Percentiles rank a stretch among this genome's conserved stretches.
Conservation (phyloP, 2,329 filamentous ascomycete species). For the Sporothrix variecibatus region DNA sequence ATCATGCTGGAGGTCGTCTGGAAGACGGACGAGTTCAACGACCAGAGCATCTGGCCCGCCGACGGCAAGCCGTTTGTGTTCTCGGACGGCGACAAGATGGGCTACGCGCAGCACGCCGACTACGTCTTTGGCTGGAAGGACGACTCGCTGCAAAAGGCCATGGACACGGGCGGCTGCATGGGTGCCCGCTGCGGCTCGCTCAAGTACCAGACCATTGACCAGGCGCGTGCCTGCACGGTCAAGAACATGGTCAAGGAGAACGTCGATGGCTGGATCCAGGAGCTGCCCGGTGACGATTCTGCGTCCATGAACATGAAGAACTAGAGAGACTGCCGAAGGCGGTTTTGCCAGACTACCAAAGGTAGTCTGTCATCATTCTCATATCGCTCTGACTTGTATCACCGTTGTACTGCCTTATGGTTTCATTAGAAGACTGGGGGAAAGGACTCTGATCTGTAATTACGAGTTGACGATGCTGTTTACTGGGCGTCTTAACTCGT, state of each 20-base stretch:
- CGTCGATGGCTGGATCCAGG: conserved; percentile 37
- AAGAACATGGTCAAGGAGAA: conserved; percentile 39
- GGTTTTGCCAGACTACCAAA: background rate
- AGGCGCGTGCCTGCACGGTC: conserved; percentile 38
- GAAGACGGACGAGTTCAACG: conserved; percentile 46
- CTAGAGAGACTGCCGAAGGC: background rate
- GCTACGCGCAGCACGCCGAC: conserved; percentile 47
- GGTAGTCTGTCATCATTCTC: too few relatives aligned
- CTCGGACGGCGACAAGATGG: conserved; percentile 43
- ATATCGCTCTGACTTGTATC: too few relatives aligned
- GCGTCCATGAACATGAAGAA: conserved; percentile 28
- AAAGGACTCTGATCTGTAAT: background rate
- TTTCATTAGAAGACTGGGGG: background rate
- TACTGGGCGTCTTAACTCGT: background rate
- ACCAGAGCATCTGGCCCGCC: conserved; percentile 41
- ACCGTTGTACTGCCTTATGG: too few relatives aligned
- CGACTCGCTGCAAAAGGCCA: conserved; percentile 42
- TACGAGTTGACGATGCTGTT: background rate
- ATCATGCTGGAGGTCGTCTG: conserved; percentile 53
- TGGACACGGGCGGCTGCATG: conserved; percentile 47
- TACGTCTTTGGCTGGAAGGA: conserved; percentile 46
- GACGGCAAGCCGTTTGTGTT: conserved; percentile 45
- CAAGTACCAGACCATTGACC: conserved; percentile 39
- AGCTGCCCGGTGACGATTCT: conserved; percentile 1
- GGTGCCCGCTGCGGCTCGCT: conserved; percentile 42